phyloP scores from a whole-genome alignment of 2,329 filamentous ascomycete genomes.

The Beauveria sp. region DNA sequence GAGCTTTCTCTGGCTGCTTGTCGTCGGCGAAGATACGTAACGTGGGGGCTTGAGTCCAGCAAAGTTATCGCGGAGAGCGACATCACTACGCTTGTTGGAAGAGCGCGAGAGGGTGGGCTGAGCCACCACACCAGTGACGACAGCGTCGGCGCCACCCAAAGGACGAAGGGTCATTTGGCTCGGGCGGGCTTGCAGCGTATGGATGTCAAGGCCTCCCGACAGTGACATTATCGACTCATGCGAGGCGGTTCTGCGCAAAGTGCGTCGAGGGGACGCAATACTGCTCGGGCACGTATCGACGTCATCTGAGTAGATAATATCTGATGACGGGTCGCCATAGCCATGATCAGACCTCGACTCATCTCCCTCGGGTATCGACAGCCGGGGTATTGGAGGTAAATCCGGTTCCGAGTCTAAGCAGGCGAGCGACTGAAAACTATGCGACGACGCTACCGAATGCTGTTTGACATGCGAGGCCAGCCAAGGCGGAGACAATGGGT shows the following conservation, averaged over 20 bases:
- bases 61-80: slow-evolving; percentile 51
- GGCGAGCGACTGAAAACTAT: slow-evolving; percentile 37
- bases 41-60: slow-evolving; percentile 29
- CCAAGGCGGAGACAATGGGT: slow-evolving; percentile 58
- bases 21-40: slow-evolving; percentile 22
- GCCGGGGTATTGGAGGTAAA: slow-evolving; percentile 14
- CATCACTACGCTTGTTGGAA: slow-evolving; percentile 42
- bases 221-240: slow-evolving; percentile 88
- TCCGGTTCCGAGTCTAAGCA: slow-evolving; percentile 26
- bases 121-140: slow-evolving; percentile 52
- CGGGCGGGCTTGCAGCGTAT: slow-evolving; percentile 67
- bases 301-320: background rate
- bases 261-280: slow-evolving; percentile 19
- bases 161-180: slow-evolving; percentile 61
- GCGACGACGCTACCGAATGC: slow-evolving; percentile 46
- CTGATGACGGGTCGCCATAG: slow-evolving; percentile 17
- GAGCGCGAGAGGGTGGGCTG: slow-evolving; percentile 47
- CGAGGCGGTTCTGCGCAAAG: slow-evolving; percentile 60
- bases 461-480: slow-evolving; percentile 45
- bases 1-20: slow-evolving; percentile 16
- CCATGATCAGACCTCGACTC: slow-evolving; percentile 15
- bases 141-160: slow-evolving; percentile 46
- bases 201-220: slow-evolving; percentile 81
- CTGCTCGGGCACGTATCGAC: background rate
- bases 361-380: slow-evolving; percentile 29